phyloP scores from a whole-genome alignment of 2,329 filamentous ascomycete genomes.

The Metarhizium anisopliae region DNA sequence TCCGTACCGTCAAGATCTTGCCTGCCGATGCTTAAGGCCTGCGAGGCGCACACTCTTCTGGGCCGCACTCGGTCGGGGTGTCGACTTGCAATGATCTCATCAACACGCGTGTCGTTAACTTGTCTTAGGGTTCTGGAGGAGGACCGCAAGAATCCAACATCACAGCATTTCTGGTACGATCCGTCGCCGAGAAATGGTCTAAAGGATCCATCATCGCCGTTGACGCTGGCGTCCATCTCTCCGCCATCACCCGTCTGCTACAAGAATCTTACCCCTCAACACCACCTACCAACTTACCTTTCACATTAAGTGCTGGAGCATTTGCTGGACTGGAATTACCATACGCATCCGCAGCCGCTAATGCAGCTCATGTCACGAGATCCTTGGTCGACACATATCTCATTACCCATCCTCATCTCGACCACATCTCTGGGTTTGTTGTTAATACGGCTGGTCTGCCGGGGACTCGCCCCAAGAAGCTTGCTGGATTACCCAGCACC shows the following conservation, averaged over 20 bases:
- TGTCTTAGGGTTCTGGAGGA: slow-evolving; percentile 68
- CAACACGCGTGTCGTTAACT: background rate
- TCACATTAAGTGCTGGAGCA: slow-evolving; percentile 57
- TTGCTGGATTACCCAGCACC: slow-evolving; percentile 81
- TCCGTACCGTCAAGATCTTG: background rate
- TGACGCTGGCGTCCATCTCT: slow-evolving; percentile 84
- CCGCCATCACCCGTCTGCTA: slow-evolving; percentile 74
- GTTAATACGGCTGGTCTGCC: slow-evolving; percentile 87
- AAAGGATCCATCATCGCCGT: slow-evolving; percentile 82
- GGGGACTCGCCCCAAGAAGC: slow-evolving; percentile 70
- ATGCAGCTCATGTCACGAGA: slow-evolving; percentile 71
- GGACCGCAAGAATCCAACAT: slow-evolving; percentile 85
- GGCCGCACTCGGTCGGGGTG: background rate
- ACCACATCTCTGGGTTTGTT: slow-evolving; percentile 85
- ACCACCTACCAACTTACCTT: slow-evolving; percentile 25
- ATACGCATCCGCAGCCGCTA: slow-evolving; percentile 57
- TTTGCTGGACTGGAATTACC: slow-evolving; percentile 73
- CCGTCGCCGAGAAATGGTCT: slow-evolving; percentile 67
- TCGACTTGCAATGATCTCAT: background rate
- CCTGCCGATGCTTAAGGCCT: background rate
- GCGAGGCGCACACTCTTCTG: background rate
- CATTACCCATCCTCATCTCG: slow-evolving; percentile 94
- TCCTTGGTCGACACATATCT: slow-evolving; percentile 79
- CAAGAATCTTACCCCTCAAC: slow-evolving; percentile 39
- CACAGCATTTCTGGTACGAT: slow-evolving; percentile 82